A percentile compares a stretch with the other conserved stretches of the same genome.
Evolutionary conservation across 83 land plant species (phyloP).

Genomic region (Thuja plicata): DNA sequence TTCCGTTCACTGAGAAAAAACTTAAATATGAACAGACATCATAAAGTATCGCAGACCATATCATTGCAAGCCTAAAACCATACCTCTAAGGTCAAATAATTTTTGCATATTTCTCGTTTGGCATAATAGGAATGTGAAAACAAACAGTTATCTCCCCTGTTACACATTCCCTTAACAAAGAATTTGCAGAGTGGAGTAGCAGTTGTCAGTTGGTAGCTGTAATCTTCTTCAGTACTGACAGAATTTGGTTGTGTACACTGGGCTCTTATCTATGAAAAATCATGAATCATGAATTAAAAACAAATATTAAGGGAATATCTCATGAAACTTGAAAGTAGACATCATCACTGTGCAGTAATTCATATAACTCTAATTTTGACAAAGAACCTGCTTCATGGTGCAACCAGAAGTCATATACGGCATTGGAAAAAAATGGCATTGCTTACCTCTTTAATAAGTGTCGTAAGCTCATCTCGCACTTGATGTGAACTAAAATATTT

Average conservation of each 20-base stretch:
- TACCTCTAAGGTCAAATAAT: conserved; percentile 45
- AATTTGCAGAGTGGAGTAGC: conserved; percentile 39
- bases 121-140: conserved; percentile 57
- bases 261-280: conserved; percentile 31
- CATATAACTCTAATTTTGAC: neutral
- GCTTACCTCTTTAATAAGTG: conserved; percentile 47
- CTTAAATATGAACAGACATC: neutral
- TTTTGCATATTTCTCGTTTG: conserved; percentile 54
- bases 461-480: conserved; percentile 33
- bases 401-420: too few species aligned
- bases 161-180: conserved; percentile 50
- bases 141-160: conserved; percentile 39
- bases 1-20: too few species aligned
- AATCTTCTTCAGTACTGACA: neutral
- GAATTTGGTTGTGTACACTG: conserved; percentile 27
- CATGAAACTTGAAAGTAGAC: neutral
- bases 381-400: neutral
- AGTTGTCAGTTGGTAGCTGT: neutral
- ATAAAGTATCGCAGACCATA: neutral
- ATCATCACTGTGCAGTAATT: neutral
- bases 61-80: neutral
- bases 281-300: neutral
- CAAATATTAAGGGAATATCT: neutral
- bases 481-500: conserved; percentile 23
- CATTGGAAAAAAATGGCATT: neutral